Conservation (phyloP, 1,284 basidiomycete genomes). For the Ceratobasidium sp. region DNA sequence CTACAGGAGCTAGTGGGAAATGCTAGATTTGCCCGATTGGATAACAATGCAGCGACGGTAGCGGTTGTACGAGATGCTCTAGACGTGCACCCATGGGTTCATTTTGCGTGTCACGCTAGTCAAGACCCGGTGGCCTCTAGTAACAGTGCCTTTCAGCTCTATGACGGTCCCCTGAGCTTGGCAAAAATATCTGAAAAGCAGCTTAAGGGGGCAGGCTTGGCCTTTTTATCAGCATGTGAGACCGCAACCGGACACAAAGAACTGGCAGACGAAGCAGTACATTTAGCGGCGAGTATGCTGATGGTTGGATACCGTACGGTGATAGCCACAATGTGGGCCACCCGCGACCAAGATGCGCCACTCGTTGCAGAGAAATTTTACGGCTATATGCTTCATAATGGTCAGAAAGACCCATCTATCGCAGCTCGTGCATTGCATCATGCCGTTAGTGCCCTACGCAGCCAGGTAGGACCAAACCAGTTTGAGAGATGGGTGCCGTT, state of each 20-base stretch:
- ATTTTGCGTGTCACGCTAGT: conserved; percentile 14
- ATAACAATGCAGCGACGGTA: neutral
- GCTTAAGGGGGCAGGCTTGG: neutral
- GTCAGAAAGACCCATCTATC: neutral
- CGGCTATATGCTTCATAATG: neutral
- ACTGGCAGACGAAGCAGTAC: neutral
- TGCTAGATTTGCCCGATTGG: neutral
- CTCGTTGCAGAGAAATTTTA: neutral
- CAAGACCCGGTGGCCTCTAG: neutral
- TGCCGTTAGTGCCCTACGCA: neutral
- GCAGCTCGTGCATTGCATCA: neutral
- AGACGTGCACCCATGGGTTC: conserved; percentile 1
- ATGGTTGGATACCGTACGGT: conserved; percentile 12
- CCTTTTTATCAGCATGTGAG: no score
- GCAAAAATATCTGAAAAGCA: neutral
- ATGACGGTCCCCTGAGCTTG: neutral
- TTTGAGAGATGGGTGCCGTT: neutral
- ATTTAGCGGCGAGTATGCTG: neutral
- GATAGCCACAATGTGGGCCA: neutral
- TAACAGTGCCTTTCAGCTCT: neutral
- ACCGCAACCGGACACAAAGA: neutral
- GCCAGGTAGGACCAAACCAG: neutral
- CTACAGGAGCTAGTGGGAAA: neutral
- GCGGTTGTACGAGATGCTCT: neutral
- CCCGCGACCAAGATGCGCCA: neutral